A percentile compares a stretch with the other conserved stretches of the same genome.
Conservation (phyloP, 768 basidiomycete species). For the Gelatoporia subvermispora region DNA sequence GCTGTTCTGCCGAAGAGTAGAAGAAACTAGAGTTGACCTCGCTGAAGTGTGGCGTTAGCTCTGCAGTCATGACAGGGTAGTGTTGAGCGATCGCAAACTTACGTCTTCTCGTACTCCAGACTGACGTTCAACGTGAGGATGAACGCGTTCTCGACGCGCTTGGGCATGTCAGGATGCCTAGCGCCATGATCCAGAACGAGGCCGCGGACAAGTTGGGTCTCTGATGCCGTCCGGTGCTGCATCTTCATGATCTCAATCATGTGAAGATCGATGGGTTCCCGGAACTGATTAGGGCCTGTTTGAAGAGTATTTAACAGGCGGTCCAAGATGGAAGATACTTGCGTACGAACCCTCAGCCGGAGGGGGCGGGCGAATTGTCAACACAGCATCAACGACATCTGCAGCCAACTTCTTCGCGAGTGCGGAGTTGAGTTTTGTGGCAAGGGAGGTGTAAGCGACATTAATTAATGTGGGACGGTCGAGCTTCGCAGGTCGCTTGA, state of each 20-base stretch:
- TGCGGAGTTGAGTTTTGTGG: constrained; percentile 81
- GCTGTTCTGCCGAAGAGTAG: constrained; percentile 96
- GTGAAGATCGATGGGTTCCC: constrained; percentile 93
- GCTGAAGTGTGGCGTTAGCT: constrained; percentile 38
- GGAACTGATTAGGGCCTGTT: constrained; percentile 53
- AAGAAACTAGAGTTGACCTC: constrained; percentile 99
- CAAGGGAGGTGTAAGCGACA: constrained; percentile 91
- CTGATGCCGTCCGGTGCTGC: constrained; percentile 97
- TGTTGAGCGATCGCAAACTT: constrained; percentile 32
- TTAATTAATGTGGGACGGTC: constrained; percentile 90
- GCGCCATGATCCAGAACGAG: constrained; percentile 97
- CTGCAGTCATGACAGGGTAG: constrained; percentile 1
- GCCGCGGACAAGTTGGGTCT: constrained; percentile 93
- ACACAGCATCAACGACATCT: constrained; percentile 93
- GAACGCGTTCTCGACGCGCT: constrained; percentile 93
- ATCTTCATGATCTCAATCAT: constrained; percentile 99
- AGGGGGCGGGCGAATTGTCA: constrained; percentile 73
- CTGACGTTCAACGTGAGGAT: constrained; percentile 96
- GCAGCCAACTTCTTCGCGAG: constrained; percentile 86
- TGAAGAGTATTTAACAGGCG: constrained; percentile 16
- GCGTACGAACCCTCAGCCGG: constrained; percentile 46
- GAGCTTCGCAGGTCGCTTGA: constrained; percentile 71
- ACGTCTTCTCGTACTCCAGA: constrained; percentile 99
- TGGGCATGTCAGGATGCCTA: constrained; percentile 98
- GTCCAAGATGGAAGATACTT: constrained; percentile 13